phyloP scores from a whole-genome alignment of 192 early-diverging fungal species.

The Spizellomyces punctatus region DNA sequence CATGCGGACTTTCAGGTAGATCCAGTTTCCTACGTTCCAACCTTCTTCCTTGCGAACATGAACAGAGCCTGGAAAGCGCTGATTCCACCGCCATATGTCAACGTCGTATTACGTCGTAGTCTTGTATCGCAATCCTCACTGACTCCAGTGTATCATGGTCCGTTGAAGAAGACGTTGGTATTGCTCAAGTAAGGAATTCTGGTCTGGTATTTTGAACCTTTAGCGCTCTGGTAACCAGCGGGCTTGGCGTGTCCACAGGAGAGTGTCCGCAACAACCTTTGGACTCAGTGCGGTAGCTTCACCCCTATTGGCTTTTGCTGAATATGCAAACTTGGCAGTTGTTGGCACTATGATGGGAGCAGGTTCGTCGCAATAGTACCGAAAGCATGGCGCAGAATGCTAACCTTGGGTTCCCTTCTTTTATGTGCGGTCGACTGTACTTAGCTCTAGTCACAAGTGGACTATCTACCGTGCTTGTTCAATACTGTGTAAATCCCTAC shows the following conservation, averaged over 20 bases:
- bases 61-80: no score
- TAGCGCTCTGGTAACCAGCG: background rate
- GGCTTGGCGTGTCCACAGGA: background rate
- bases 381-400: background rate
- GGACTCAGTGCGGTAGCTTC: slow-evolving; percentile 6
- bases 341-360: slow-evolving; percentile 38
- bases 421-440: background rate
- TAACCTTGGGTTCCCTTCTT: background rate
- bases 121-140: no score
- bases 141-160: slow-evolving; percentile 17
- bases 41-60: no score
- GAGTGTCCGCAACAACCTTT: slow-evolving; percentile 30
- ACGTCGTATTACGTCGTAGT: no score
- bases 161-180: slow-evolving; percentile 19
- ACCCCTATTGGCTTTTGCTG: slow-evolving; percentile 17
- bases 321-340: slow-evolving; percentile 16
- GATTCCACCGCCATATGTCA: no score
- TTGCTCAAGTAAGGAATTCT: slow-evolving; percentile 11
- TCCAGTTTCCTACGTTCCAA: no score
- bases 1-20: no score
- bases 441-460: slow-evolving; percentile 21
- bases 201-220: no score
- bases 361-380: background rate
- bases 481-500: slow-evolving; percentile 31
- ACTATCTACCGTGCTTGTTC: slow-evolving; percentile 21